phyloP scores from a whole-genome alignment of 805 yeast genomes.

The Kazachstania psychrophila region DNA sequence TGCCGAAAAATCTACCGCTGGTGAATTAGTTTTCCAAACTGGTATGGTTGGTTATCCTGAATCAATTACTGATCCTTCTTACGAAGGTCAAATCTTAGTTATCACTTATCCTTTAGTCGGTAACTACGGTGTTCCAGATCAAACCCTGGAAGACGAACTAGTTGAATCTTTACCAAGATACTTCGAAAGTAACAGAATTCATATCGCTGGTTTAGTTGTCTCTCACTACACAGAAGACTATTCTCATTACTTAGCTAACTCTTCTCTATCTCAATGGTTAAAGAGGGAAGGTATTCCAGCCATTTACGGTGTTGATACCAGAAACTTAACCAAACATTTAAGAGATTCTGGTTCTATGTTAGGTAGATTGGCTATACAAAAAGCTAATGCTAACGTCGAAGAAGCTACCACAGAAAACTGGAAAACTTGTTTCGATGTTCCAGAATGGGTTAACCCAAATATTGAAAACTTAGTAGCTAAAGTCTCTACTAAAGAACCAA shows the following conservation, averaged over 20 bases:
- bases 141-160: constrained; percentile 62
- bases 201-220: constrained; percentile 92
- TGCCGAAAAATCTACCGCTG: constrained; percentile 80
- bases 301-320: constrained; percentile 94
- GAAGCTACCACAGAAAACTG: constrained; percentile 38
- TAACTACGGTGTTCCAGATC: constrained; percentile 97
- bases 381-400: constrained; percentile 27
- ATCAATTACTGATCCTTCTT: constrained; percentile 95
- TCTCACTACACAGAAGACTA: constrained; percentile 95
- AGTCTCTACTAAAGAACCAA: constrained; percentile 74
- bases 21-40: constrained; percentile 98
- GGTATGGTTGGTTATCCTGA: constrained; percentile 99
- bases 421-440: constrained; percentile 55
- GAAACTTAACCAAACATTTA: constrained; percentile 85
- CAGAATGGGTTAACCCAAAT: constrained; percentile 93
- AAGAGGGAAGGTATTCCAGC: constrained; percentile 90
- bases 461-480: constrained; percentile 81
- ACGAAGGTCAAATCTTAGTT: constrained; percentile 93
- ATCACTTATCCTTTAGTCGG: constrained; percentile 96
- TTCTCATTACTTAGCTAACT: constrained; percentile 86
- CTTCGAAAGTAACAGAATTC: constrained; percentile 88
- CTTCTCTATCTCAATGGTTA: constrained; percentile 90
- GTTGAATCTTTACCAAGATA: constrained; percentile 74
- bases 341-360: constrained; percentile 89
- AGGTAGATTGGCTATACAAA: constrained; percentile 73